These are phyloP conservation scores for Chionographis japonica DNA, from an alignment of 106 monocot genomes.

Conservation along the genomic window DNA sequence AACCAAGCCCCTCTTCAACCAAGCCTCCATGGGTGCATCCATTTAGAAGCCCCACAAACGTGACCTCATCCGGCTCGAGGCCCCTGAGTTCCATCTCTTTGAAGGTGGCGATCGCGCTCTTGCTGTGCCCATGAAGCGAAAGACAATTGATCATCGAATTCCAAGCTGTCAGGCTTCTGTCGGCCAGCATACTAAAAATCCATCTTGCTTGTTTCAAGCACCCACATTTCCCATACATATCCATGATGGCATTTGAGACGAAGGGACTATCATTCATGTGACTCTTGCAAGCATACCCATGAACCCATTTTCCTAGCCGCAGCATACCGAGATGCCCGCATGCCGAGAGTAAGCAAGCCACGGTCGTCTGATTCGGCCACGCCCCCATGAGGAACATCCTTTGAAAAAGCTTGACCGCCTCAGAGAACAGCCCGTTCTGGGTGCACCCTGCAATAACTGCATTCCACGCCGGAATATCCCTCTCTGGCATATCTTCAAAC, in stretches of 20 bases:
- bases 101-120: slow-evolving; percentile 43
- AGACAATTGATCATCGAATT: slow-evolving; percentile 96
- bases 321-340: slow-evolving; percentile 86
- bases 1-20: slow-evolving; percentile 61
- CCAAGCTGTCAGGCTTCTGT: slow-evolving; percentile 63
- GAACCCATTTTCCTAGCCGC: slow-evolving; percentile 55
- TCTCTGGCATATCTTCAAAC: slow-evolving; percentile 84
- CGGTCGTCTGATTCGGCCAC: slow-evolving; percentile 57
- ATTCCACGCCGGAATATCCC: slow-evolving; percentile 87
- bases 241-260: slow-evolving; percentile 70
- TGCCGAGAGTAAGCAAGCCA: slow-evolving; percentile 64
- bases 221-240: slow-evolving; percentile 98
- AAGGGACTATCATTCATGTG: slow-evolving; percentile 25
- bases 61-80: slow-evolving; percentile 61
- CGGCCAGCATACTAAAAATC: slow-evolving; percentile 36
- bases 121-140: slow-evolving; percentile 67
- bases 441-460: slow-evolving; percentile 65
- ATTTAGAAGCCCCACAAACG: slow-evolving; percentile 87
- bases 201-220: slow-evolving; percentile 52
- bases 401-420: slow-evolving; percentile 38
- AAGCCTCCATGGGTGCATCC: slow-evolving; percentile 85
- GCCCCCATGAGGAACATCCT: slow-evolving; percentile 45
- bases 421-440: slow-evolving; percentile 81
- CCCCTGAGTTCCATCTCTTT: slow-evolving; percentile 39
- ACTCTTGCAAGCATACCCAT: slow-evolving; percentile 51